Evolutionary conservation across 495 filamentous ascomycete species (phyloP), one percentile per base, ranked within the genome.

Genomic region (Aspergillus diversus): DNA sequence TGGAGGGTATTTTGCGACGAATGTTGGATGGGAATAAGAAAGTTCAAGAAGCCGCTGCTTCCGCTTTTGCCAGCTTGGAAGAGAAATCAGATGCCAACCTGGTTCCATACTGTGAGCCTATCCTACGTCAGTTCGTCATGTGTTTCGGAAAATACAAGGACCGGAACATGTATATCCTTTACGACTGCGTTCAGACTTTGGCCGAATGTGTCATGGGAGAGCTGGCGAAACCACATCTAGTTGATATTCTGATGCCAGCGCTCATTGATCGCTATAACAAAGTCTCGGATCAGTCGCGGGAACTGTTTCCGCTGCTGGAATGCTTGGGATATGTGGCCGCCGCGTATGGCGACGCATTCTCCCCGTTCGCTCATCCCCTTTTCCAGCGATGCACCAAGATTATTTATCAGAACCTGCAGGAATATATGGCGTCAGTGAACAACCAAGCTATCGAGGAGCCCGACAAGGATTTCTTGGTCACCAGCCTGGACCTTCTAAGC

Each of bases 11-110:
- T 55, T 79, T 99, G 53, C 87, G 83, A 39, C 90, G 92, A 65
- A 99, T 99, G 95, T 79, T 98, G 47, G 95, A 99, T 71, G 87
- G 86, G 69, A 97, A 97, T 81, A 99, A 99, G 83, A 90, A 93
- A 71, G 96, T 98, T 0, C 95, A 99, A 73, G 95, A 97, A 75
- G 93, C 95, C 39, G 95, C 91, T 34, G 95, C 94, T 3, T 97
- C 94, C 6, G 96, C 95, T 1, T 97, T 99, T 77, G 95, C 94
- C 37, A 96, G 90, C 68, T 84, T 99, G 50, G 94, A 97, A 71
- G 95, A 99, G 77, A 94, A 96, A 73, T 92, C 95, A 0, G 90
- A 91, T 33, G 86, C 86, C 56, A 80, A 87, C 63, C 73, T 99
- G 61, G 87, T 87, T 57, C 90, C 90, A 6, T 98, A 96, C 77